Evolutionary conservation across 805 yeast genomes (phyloP).

Genomic region (Yarrowia alimentaria): DNA sequence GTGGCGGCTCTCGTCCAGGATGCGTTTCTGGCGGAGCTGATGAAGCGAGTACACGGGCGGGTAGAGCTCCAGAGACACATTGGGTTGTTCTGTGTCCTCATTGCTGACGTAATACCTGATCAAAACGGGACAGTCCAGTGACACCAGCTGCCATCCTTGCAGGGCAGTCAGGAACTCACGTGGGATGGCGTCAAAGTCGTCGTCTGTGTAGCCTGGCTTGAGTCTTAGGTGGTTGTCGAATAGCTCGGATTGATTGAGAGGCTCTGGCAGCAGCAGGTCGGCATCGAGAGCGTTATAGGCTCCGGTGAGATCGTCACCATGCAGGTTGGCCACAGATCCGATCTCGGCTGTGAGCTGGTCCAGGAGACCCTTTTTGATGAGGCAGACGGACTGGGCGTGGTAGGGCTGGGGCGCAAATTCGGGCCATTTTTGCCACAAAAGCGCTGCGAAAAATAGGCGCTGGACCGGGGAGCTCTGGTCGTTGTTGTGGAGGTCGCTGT

Average conservation of each 20-base stretch:
- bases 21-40: constrained; percentile 18
- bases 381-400: neutral
- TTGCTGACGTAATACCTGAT: no score
- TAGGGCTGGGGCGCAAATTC: neutral
- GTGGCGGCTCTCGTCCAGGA: neutral
- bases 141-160: constrained; percentile 7
- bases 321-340: no score
- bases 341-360: neutral
- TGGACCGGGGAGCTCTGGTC: constrained; percentile 5
- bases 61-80: constrained; percentile 21
- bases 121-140: constrained; percentile 1
- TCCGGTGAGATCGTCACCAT: neutral
- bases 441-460: constrained; percentile 14
- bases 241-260: constrained; percentile 9
- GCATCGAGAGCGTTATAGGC: neutral
- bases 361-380: constrained; percentile 2
- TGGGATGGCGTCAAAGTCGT: constrained; percentile 17
- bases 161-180: neutral
- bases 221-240: constrained; percentile 4
- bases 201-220: constrained; percentile 9
- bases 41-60: constrained; percentile 1
- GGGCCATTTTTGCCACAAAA: constrained; percentile 27
- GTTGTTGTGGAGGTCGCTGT: constrained; percentile 6
- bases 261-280: constrained; percentile 14
- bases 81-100: no score